Base-by-base conservation (phyloP, 1,139 yeast species). In the Hanseniaspora sp. region DNA sequence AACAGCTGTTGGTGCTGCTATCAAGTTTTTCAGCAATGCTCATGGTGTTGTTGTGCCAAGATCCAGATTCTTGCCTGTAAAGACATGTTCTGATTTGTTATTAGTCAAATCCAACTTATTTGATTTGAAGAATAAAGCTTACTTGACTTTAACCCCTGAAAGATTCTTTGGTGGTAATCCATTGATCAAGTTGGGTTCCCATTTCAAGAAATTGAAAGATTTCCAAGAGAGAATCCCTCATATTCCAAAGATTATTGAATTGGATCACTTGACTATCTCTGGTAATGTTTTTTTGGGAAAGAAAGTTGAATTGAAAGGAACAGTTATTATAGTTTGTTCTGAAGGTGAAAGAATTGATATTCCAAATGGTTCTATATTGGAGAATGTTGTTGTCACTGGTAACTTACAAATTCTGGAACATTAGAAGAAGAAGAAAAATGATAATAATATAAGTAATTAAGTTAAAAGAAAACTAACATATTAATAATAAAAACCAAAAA, bases 1-100 rank as follows among this genome's bases (percentile, higher is more conserved):
- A 75, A 92, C 98, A 53, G 98, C 98, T 31, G 95, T 88, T 61
- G 98, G 98, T 75, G 98, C 98, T 44, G 97, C 98, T 55, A 92
- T 92, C 68, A 86, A 95, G 72, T 94, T 90, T 72, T 92, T 94
- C 71, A 77, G 83, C 62, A 86, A 87, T 64, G 96, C 97, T 35
- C 96, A 88, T 66, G 98, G 98, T 72, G 95, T 92, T 64, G 95
- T 88, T 64, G 98, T 92, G 38, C 97, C 98, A 70, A 86, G 98
- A 74, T 79, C 96, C 46, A 83, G 98, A 69, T 92, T 92, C 78
- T 79, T 94, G 74, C 98, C 98, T 23, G 98, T 92, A 64, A 92
- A 92, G 76, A 94, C 98, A 29, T 87, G 94, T 70, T 88, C 96
- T 9, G 98, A 92, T 70, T 75, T 92, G 70, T 75, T 94, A 64